Base-by-base conservation (phyloP, 257 asterid genomes). In the Schizonepeta tenuifolia region DNA sequence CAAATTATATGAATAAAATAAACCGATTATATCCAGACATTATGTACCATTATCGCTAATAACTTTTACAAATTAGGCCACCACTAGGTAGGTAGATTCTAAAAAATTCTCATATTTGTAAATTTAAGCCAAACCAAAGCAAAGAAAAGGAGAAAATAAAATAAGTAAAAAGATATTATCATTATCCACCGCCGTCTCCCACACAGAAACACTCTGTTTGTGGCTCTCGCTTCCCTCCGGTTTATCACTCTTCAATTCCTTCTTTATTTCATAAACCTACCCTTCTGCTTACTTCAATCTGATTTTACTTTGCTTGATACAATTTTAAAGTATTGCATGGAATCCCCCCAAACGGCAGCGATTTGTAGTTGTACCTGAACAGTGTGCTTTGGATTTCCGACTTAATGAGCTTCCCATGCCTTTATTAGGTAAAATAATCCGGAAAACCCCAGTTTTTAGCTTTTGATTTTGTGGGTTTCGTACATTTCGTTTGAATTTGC, bases 361-460 rank as follows among this genome's bases (percentile, higher is more conserved):
- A 51, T 22, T 22, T 26, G 41, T 56, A 1, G 7, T 70, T 72
- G 59, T 49, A 18, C 69, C 67, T 82, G 72, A 62, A 70, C 73
- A 65, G 70, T 67, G 82, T 67, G 77, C 43, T 67, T 53, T 74
- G 88, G 84, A 47, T 51, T 73, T 78, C 74, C 67, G 88, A 82
- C 80, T 91, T 93, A 78, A 91, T 94, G 99, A 88, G 90, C 96
- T 80, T 71, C 86, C 87, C 97, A 94, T 94, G 99, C 94, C 92
- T 88, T 88, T 91, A 78, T 80, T 87, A 86, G 96, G 97, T 94
- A 64, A 76, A 38, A 18, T 0, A 15, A 6, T 9, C 53, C 21
- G 7, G 17, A 6, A 43, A 17, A 20, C 33, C 35, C 13, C n/a
- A 54, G 35, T 47, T 11, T 54, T 70, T 56, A 51, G 14, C 71